phyloP scores from a whole-genome alignment of 2,329 filamentous ascomycete species.

The Aspergillus fumigatus region DNA sequence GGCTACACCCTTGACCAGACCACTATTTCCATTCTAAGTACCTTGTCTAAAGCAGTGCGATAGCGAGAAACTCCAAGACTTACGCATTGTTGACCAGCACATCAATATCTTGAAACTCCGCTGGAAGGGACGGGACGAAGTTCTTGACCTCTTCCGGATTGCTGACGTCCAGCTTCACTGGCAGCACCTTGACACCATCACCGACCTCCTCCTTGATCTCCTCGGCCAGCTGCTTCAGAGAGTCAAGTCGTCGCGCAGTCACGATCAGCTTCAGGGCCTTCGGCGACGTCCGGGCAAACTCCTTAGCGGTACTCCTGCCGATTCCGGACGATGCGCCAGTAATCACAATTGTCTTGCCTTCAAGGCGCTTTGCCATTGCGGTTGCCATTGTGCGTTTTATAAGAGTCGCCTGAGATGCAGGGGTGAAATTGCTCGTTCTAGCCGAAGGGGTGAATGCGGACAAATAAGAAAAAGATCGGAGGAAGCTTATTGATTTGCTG shows the following conservation, averaged over 20 bases:
- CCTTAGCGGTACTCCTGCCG: conserved; percentile 68
- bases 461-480: conserved; percentile 17
- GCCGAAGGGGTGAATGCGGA: conserved; percentile 15
- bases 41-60: not conserved
- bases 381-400: conserved; percentile 55
- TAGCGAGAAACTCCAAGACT: conserved; percentile 62
- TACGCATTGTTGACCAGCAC: conserved; percentile 95
- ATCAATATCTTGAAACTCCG: conserved; percentile 79
- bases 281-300: conserved; percentile 84
- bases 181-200: conserved; percentile 72
- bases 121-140: conserved; percentile 70
- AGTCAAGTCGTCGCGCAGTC: conserved; percentile 80
- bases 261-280: conserved; percentile 76
- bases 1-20: conserved; percentile 83
- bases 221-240: conserved; percentile 67
- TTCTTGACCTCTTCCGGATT: conserved; percentile 66
- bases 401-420: conserved; percentile 17
- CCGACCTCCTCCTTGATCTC: conserved; percentile 75
- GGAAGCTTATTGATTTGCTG: conserved; percentile 21
- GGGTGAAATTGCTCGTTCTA: conserved; percentile 14
- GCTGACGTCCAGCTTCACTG: conserved; percentile 83
- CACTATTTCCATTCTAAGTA: conserved; percentile 47
- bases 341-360: conserved; percentile 87
- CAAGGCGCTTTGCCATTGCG: conserved; percentile 73
- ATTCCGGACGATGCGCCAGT: conserved; percentile 94